Base-by-base conservation (phyloP, 1,139 yeast genomes). In the Zhuliangozyma parablackwelliae region DNA sequence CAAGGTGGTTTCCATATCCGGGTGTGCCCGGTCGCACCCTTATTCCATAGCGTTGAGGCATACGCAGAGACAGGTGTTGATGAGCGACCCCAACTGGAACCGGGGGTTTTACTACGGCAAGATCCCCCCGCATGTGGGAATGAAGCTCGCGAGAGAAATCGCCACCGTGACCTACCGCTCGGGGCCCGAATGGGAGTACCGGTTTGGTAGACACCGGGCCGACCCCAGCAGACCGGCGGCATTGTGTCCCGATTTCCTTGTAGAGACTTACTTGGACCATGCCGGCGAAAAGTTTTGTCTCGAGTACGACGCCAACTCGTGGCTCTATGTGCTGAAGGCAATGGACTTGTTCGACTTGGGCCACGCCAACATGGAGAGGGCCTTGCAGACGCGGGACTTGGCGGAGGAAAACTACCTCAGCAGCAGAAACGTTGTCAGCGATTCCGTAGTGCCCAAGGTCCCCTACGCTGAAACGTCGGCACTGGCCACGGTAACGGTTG, bases 161-260 rank as follows among this genome's bases (percentile, higher is more conserved):
- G 97, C 96, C 13, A 89, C 97, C 0, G 88, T 90, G 34, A 88
- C 97, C 0, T 89, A 89, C 57, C 72, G 97, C 48, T 86, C 95
- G 1, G 97, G 97, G 0, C 97, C 97, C 1, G 97, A 89, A 59
- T 89, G 97, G 97, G 97, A 89, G 56, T 78, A 80, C 48, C 65
- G 97, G 41, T 89, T 89, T 59, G 96, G 96, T 2, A 75, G 95
- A 41, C 88, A 84, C 50, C 70, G 97, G 43, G 85, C 95, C 0
- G 92, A 87, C 55, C 92, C 89, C 26, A 65, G 80, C 6, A 72
- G 70, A 43, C 75, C 84, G 6, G 96, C 96, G 1, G 96, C 96
- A 0, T 66, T 90, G 34, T 89, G 97, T 58, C 95, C 97, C 0
- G 97, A 89, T 53, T 89, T 88, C 55, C 63, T 89, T 42, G 90